These are phyloP conservation scores for Lachnellula occidentalis DNA, from an alignment of 2,329 filamentous ascomycete genomes.

Conservation along the genomic window DNA sequence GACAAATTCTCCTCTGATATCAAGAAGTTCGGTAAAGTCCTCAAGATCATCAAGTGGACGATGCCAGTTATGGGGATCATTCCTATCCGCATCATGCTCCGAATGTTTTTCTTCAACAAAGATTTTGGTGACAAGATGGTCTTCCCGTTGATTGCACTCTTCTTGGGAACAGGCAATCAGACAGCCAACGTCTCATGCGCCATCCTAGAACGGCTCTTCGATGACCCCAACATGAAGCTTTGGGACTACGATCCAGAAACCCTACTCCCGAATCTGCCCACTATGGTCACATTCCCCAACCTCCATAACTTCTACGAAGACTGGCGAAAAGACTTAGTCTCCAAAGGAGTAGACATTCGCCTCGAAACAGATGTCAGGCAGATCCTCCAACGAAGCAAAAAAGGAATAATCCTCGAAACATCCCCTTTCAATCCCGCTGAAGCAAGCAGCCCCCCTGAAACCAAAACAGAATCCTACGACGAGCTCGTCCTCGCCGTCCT, in stretches of 20 bases:
- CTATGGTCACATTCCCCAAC: slow-evolving; percentile 62
- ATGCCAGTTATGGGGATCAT: slow-evolving; percentile 54
- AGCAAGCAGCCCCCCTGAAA: slow-evolving; percentile 40
- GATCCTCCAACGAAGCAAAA: slow-evolving; percentile 45
- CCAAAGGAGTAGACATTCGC: slow-evolving; percentile 50
- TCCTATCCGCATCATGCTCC: slow-evolving; percentile 60
- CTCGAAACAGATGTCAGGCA: slow-evolving; percentile 50
- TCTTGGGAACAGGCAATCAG: slow-evolving; percentile 68
- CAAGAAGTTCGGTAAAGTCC: slow-evolving; percentile 48
- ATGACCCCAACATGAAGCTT: slow-evolving; percentile 53
- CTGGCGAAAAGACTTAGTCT: slow-evolving; percentile 50
- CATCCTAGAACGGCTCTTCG: slow-evolving; percentile 56
- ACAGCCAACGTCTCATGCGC: slow-evolving; percentile 65
- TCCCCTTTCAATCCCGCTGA: slow-evolving; percentile 40
- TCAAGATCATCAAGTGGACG: slow-evolving; percentile 54
- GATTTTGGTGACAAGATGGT: slow-evolving; percentile 69
- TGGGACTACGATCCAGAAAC: slow-evolving; percentile 54
- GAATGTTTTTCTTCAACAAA: slow-evolving; percentile 61
- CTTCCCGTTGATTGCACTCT: slow-evolving; percentile 65
- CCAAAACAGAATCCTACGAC: slow-evolving; percentile 52
- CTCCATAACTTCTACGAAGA: slow-evolving; percentile 55
- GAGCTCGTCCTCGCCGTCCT: slow-evolving; percentile 61
- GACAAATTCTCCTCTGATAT: slow-evolving; percentile 51
- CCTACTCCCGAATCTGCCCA: slow-evolving; percentile 52
- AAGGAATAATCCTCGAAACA: slow-evolving; percentile 46